Evolutionary conservation across 2,329 filamentous ascomycete genomes (phyloP), one percentile per base, ranked within the genome.

Genomic region (Colletotrichum sp.): DNA sequence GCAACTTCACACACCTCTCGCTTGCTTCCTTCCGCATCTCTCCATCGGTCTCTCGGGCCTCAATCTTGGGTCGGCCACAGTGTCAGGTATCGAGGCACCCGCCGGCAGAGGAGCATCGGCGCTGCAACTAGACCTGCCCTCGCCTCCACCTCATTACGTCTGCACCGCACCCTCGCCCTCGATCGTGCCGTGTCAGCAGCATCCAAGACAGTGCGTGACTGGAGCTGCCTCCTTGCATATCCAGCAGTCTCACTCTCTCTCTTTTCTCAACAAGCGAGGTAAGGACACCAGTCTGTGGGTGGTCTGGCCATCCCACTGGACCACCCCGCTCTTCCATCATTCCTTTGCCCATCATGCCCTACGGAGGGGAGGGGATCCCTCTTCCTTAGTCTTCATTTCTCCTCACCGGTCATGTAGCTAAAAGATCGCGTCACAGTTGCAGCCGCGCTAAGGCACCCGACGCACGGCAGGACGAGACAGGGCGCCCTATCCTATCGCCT

Each of bases 381-480:
- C 22, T 30, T 22, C 32, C 25, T 28, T 48, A 34, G 55, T 43
- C 32, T 36, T 70, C 60, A 43, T 34, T 43, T 32, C 67, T 71
- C 28, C 58, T 64, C 36, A 66, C 39, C 27, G 28, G 22, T 58
- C 32, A n/a, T 18, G 61, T 58, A 71, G 68, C 61, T 48, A 28
- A 61, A 30, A 67, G n/a, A 34, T 64, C 72, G 34, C 62, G 72
- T 67, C 55, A 62, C 68, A 65, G 52, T 64, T 56, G 32, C 62
- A 72, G 55, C 48, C 39, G 22, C 72, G 69, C 72, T 72, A 67
- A 75, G 62, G 69, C 69, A 66, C 34, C 72, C 66, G 72, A 75
- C 55, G 62, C 69, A 72, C 48, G 12, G 39, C 25, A 66, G 34
- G 9, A 52, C 43, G 43, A 52, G 28, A 60, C 71, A 71, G 48